phyloP scores from a whole-genome alignment of 2,329 filamentous ascomycete genomes.

The Myrmaecium sp. region DNA sequence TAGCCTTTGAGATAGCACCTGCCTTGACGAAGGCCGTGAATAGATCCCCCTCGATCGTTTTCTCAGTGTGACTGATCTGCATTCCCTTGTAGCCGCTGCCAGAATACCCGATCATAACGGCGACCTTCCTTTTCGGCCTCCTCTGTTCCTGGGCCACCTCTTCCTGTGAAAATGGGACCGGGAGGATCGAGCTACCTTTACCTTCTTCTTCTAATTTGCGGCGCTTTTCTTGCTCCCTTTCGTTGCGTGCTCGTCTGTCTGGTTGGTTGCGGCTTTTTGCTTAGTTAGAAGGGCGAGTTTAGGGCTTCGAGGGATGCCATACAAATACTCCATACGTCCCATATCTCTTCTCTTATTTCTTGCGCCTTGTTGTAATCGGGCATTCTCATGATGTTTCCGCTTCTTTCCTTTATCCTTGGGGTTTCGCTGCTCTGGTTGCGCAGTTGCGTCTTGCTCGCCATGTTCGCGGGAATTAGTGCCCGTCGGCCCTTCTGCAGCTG shows the following conservation, averaged over 20 bases:
- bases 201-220: constrained; percentile 20
- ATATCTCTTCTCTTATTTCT: constrained; percentile 47
- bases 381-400: constrained; percentile 5
- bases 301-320: constrained; percentile 13
- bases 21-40: constrained; percentile 84
- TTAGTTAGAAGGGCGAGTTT: constrained; percentile 21
- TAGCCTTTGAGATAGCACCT: constrained; percentile 88
- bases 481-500: too few relatives aligned
- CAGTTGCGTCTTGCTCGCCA: constrained; percentile 2
- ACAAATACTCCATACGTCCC: constrained; percentile 51
- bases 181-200: constrained; percentile 31
- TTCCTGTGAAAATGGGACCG: constrained; percentile 48
- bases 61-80: constrained; percentile 57
- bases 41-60: constrained; percentile 90
- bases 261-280: constrained; percentile 23
- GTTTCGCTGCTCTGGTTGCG: constrained; percentile 4
- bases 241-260: constrained; percentile 30
- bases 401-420: constrained; percentile 19
- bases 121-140: constrained; percentile 88
- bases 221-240: constrained; percentile 21
- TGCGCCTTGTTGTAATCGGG: constrained; percentile 10
- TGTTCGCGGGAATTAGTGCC: too few relatives aligned
- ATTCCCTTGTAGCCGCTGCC: constrained; percentile 95
- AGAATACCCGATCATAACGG: constrained; percentile 87
- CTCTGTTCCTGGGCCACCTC: constrained; percentile 80